Evolutionary conservation across 768 basidiomycete species (phyloP).

Genomic region (Lentinula sp.): DNA sequence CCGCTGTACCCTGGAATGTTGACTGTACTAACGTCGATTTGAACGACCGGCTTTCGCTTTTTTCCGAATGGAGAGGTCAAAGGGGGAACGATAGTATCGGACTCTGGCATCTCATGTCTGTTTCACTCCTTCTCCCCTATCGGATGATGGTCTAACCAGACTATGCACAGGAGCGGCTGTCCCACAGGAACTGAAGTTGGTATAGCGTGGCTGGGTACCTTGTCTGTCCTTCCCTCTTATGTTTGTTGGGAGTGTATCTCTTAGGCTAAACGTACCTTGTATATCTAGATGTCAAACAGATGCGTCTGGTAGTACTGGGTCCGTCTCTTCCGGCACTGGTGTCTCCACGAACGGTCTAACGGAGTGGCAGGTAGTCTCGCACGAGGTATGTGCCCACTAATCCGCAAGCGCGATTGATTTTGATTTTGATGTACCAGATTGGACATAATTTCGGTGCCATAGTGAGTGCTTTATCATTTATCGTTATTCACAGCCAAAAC

Average conservation of each 20-base stretch:
- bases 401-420: neutral
- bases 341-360: constrained; percentile 72
- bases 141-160: neutral
- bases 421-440: constrained; percentile 23
- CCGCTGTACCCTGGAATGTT: constrained; percentile 67
- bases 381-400: constrained; percentile 34
- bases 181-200: constrained; percentile 79
- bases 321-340: constrained; percentile 71
- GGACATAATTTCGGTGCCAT: constrained; percentile 90
- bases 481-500: constrained; percentile 5
- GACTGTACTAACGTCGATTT: constrained; percentile 55
- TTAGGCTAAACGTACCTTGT: too few species aligned
- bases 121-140: neutral
- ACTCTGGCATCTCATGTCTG: constrained; percentile 77
- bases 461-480: constrained; percentile 34
- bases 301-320: constrained; percentile 36
- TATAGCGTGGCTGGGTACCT: constrained; percentile 82
- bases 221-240: constrained; percentile 33
- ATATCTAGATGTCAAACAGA: constrained; percentile 47
- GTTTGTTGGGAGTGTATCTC: neutral
- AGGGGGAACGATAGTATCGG: constrained; percentile 72
- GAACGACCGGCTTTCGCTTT: constrained; percentile 67
- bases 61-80: constrained; percentile 76
- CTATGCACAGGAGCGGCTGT: constrained; percentile 45
- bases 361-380: constrained; percentile 80